Evolutionary conservation across 2,329 filamentous ascomycete genomes (phyloP), one percentile per base, ranked within the genome.

Genomic region (Pseudocercospora eumusae): DNA sequence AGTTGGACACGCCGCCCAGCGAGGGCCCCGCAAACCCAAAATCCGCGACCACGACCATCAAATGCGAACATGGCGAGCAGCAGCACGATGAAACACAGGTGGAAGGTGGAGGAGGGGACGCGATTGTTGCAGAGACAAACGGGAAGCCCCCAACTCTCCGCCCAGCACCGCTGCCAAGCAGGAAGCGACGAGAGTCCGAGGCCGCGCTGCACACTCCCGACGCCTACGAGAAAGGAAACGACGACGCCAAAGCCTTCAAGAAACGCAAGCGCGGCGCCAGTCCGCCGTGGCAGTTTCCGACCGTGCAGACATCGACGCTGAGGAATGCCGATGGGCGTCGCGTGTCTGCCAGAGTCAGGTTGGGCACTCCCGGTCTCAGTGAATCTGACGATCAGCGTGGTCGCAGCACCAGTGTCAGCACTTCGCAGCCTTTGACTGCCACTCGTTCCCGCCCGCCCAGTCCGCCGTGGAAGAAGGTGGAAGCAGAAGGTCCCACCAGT

Each of bases 381-480:
- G 68, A 72, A 27, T 62, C 59, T 36, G 71, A 71, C 31, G 64
- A 63, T 20, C 42, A 60, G n/a, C 62, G 68, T 20, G 60, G 44
- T 11, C 64, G 67, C 6, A 71, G 70, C 55, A 59, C 64, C 11
- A 71, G 69, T 59, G 59, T 58, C 40, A 70, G 68, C 55, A 54
- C 52, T 10, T 54, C 52, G 18, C 66, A 68, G 52, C 65, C 67
- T 21, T 60, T 49, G 23, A 60, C 65, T 10, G 60, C 62, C 4
- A 66, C 70, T 59, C 66, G 76, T 62, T 75, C 80, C 64, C 76
- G 80, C 78, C 79, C 80, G 57, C 82, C 84, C 63, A 98, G 93
- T 66, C 95, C 95, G 67, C 95, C 95, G 21, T 99, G 95, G 95
- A 98, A 95, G 80, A 91, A 87, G 72, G 84, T 90, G 65, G 84